These are phyloP conservation scores for Phoma sp. DNA, from an alignment of 2,329 filamentous ascomycete species.

Conservation along the genomic window DNA sequence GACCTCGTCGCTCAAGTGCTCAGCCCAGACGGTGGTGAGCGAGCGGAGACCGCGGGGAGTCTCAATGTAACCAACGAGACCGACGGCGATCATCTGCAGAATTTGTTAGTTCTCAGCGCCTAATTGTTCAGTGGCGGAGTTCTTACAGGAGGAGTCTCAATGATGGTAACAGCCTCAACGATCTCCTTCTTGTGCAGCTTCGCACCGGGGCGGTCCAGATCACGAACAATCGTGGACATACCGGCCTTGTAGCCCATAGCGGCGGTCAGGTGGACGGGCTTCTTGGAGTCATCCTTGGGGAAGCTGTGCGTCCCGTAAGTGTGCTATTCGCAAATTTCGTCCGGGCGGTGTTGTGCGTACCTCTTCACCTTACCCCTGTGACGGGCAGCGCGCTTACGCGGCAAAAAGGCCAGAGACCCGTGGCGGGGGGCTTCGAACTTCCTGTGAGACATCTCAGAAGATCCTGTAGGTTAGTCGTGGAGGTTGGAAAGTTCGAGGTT, in stretches of 20 bases:
- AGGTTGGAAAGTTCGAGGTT: slow-evolving; percentile 30
- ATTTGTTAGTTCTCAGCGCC: slow-evolving; percentile 33
- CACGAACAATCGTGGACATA: slow-evolving; percentile 99
- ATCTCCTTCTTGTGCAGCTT: slow-evolving; percentile 90
- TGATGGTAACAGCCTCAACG: slow-evolving; percentile 52
- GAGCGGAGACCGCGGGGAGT: slow-evolving; percentile 99
- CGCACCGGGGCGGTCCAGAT: slow-evolving; percentile 97
- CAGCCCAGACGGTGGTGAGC: slow-evolving; percentile 99
- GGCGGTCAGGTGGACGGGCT: slow-evolving; percentile 98
- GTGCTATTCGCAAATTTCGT: slow-evolving; percentile 27
- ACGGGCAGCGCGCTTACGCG: slow-evolving; percentile 84
- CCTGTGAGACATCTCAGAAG: slow-evolving; percentile 69
- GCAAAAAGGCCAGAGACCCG: slow-evolving; percentile 71
- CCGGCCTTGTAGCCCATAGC: slow-evolving; percentile 99
- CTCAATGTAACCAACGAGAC: slow-evolving; percentile 99
- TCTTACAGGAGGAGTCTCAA: slow-evolving; percentile 70
- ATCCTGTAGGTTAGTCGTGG: slow-evolving; percentile 45
- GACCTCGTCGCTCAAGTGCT: slow-evolving; percentile 98
- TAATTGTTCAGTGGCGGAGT: slow-evolving; percentile 69
- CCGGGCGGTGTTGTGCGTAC: slow-evolving; percentile 66
- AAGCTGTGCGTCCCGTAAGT: slow-evolving; percentile 68
- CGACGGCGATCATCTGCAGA: slow-evolving; percentile 96
- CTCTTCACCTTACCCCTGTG: slow-evolving; percentile 99
- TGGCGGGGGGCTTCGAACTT: slow-evolving; percentile 91
- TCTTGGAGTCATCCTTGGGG: slow-evolving; percentile 99